phyloP scores from a whole-genome alignment of 75 land plant genomes.

The Sequoiadendron giganteum region DNA sequence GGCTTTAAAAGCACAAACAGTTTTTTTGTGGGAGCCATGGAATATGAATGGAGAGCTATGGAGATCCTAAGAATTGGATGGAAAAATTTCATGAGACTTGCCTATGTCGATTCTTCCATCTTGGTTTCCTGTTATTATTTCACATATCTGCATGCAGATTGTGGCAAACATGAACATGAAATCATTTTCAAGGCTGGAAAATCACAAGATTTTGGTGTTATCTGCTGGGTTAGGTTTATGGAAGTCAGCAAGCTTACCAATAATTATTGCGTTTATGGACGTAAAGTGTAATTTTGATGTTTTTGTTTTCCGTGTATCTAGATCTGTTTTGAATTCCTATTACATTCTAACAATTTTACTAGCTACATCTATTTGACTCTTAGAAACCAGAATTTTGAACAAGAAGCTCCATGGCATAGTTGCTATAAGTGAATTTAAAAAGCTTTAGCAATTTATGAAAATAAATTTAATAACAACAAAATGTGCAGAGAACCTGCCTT shows the following conservation, averaged over 20 bases:
- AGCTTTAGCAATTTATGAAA: neutral
- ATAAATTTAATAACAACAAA: neutral
- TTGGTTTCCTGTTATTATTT: neutral
- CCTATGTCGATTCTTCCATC: neutral
- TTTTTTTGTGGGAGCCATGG: neutral
- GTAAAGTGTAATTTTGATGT: neutral
- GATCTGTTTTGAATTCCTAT: neutral
- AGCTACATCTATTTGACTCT: neutral
- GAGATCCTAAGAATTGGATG: neutral
- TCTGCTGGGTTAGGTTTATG: too few relatives aligned
- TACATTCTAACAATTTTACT: neutral
- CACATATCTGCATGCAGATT: neutral
- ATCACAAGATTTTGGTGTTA: neutral
- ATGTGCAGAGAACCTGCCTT: too few relatives aligned
- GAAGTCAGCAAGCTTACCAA: neutral
- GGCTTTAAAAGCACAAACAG: neutral
- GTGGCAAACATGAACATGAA: neutral
- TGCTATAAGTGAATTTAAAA: neutral
- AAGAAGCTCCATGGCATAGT: neutral
- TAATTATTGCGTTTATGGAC: neutral
- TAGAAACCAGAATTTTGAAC: neutral
- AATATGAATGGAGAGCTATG: neutral
- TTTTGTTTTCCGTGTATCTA: neutral
- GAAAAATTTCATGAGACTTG: neutral
- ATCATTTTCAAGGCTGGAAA: neutral